These are phyloP conservation scores for Talaromyces liani DNA, from an alignment of 495 filamentous ascomycete genomes.

Conservation along the genomic window DNA sequence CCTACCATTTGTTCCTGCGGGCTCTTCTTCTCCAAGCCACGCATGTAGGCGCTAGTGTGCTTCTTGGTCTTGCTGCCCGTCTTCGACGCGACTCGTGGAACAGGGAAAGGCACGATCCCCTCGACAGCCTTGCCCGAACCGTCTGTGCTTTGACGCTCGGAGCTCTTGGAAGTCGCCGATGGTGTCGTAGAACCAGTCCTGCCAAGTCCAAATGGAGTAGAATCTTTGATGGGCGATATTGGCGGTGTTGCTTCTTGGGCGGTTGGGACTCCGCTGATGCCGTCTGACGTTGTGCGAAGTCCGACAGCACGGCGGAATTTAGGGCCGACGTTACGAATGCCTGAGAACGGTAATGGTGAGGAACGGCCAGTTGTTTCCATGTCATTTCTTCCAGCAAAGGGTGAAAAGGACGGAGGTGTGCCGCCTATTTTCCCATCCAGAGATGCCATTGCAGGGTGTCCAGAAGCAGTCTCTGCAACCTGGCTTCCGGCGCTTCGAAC, in stretches of 20 bases:
- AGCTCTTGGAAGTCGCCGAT: slow-evolving; percentile 68
- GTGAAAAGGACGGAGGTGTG: slow-evolving; percentile 40
- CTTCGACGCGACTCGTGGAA: slow-evolving; percentile 27
- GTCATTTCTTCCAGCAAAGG: slow-evolving; percentile 40
- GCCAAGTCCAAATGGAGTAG: slow-evolving; percentile 55
- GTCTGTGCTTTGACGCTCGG: slow-evolving; percentile 64
- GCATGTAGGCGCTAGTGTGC: slow-evolving; percentile 86
- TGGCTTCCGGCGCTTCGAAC: slow-evolving; percentile 40
- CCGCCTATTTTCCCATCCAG: slow-evolving; percentile 49
- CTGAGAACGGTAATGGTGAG: slow-evolving; percentile 36
- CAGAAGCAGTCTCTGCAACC: slow-evolving; percentile 25
- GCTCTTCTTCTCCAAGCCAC: slow-evolving; percentile 73
- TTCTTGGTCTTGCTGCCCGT: slow-evolving; percentile 69
- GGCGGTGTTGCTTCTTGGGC: slow-evolving; percentile 41
- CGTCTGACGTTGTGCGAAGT: slow-evolving; percentile 75
- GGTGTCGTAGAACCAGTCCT: slow-evolving; percentile 82
- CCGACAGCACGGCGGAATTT: slow-evolving; percentile 51
- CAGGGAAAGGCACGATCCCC: slow-evolving; percentile 39
- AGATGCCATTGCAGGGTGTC: slow-evolving; percentile 51
- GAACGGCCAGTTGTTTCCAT: slow-evolving; percentile 45
- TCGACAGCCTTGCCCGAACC: slow-evolving; percentile 57
- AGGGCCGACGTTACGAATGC: slow-evolving; percentile 33
- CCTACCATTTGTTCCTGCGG: slow-evolving; percentile 78
- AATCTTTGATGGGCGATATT: slow-evolving; percentile 57
- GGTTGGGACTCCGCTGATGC: slow-evolving; percentile 57